Evolutionary conservation across 257 asterid species (phyloP).

Genomic region (Gentiana macrophylla): DNA sequence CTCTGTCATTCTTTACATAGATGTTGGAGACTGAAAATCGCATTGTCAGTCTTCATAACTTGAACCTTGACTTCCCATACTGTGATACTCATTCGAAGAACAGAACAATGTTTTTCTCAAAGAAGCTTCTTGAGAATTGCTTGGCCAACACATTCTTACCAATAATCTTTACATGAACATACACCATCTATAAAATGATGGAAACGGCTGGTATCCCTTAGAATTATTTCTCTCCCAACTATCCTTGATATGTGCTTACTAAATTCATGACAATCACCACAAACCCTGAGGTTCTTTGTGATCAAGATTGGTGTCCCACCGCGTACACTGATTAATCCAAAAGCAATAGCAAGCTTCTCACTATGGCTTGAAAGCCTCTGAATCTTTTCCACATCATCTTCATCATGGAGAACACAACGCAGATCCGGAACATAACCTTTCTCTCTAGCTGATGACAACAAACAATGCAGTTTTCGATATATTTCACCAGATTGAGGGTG

Average conservation of each 20-base stretch:
- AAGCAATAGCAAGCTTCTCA: slow-evolving; percentile 29
- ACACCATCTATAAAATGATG: slow-evolving; percentile 23
- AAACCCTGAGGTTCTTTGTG: slow-evolving; percentile 24
- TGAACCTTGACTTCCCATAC: neutral
- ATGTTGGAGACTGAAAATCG: neutral
- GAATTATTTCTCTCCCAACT: slow-evolving; percentile 17
- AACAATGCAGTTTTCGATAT: slow-evolving; percentile 8
- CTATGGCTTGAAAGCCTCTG: slow-evolving; percentile 24
- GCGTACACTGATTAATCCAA: slow-evolving; percentile 14
- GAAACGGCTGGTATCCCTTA: slow-evolving; percentile 27
- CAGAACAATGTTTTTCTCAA: neutral
- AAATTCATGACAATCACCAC: slow-evolving; percentile 30
- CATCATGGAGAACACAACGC: slow-evolving; percentile 25
- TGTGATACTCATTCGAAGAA: too few species aligned
- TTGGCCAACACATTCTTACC: slow-evolving; percentile 9
- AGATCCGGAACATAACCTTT: slow-evolving; percentile 21
- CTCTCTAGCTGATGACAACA: slow-evolving; percentile 8
- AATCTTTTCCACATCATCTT: slow-evolving; percentile 14
- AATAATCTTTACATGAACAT: slow-evolving; percentile 30
- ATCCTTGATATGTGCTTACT: slow-evolving; percentile 13
- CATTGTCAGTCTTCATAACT: neutral
- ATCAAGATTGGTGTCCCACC: slow-evolving; percentile 17
- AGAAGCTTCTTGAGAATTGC: neutral
- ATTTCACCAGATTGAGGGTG: slow-evolving; percentile 17
- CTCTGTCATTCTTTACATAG: too few species aligned